A percentile compares a stretch with the other conserved stretches of the same genome.
phyloP scores from a whole-genome alignment of 2,329 filamentous ascomycete genomes.

The Diatrype stigma region DNA sequence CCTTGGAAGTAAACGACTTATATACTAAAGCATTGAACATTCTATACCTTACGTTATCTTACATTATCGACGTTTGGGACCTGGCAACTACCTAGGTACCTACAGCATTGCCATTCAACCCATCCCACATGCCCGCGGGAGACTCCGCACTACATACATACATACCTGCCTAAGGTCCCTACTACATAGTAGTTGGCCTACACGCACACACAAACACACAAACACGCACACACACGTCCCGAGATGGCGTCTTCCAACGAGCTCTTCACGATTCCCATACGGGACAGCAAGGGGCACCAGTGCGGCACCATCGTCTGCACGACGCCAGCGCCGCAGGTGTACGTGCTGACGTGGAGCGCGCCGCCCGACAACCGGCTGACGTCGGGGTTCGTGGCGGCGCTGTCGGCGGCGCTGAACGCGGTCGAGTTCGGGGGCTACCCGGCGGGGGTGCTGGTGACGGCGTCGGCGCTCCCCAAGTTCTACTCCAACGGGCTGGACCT shows the following conservation, averaged over 20 bases:
- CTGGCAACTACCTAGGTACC: too few relatives aligned
- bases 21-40: too few relatives aligned
- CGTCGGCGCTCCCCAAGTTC: conserved; percentile 71
- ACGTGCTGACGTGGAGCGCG: conserved; percentile 68
- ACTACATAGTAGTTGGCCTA: too few relatives aligned
- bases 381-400: conserved; percentile 60
- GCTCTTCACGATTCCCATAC: conserved; percentile 59
- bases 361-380: conserved; percentile 75
- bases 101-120: too few relatives aligned
- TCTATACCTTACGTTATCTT: too few relatives aligned
- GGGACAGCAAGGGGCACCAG: conserved; percentile 37
- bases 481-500: conserved; percentile 82
- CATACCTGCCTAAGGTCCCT: too few relatives aligned
- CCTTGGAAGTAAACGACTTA: too few relatives aligned
- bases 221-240: not conserved
- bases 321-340: conserved; percentile 56
- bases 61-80: too few relatives aligned
- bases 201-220: too few relatives aligned
- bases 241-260: conserved; percentile 27
- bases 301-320: conserved; percentile 61
- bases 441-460: conserved; percentile 74
- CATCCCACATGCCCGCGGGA: too few relatives aligned
- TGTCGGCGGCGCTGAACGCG: conserved; percentile 70
- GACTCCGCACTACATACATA: too few relatives aligned
- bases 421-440: conserved; percentile 60